Evolutionary conservation across 2,329 filamentous ascomycete genomes (phyloP), one percentile per base, ranked within the genome.

Genomic region (Diaporthe amygdali): DNA sequence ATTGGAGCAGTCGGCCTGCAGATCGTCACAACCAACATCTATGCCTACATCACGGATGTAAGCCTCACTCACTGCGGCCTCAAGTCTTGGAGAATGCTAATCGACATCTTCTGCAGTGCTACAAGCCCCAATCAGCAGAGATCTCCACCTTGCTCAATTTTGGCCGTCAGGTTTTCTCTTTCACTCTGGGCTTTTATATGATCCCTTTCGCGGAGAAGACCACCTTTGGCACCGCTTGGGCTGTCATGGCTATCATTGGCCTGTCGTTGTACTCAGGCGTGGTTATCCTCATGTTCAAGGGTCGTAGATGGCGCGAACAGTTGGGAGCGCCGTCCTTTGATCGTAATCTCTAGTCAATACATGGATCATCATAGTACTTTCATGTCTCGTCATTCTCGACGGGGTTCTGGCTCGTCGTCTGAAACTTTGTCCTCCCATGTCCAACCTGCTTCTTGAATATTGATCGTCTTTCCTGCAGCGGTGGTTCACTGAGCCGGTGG

Each of bases 61-160:
- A 56, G 32, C 3, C 12, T 25, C 52, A 1, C 12, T 1, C 17
- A 0, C 6, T 8, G 34, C 5, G 12, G 22, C 3, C 12, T 17
- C 2, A 15, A 20, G 15, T 15, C 2, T 3, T 2, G 0, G 7
- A 6, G 6, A 9, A 8, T 25, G 7, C 34, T 56, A 14, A 56
- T 15, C 2, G 12, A 6, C 34, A 1, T 1, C 8, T 0, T 20
- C n/a, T 20, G 15, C 14, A 56, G 32, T 75, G 74, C 54, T 75
- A 76, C 66, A 76, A 76, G 63, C 74, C 74, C 0, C 74, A 76
- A 54, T 72, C 72, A 1, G 69, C 71, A 17, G 74, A 76, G 46
- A 74, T 75, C 3, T 64, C 54, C 34, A 56, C 54, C 2, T n/a
- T 39, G 34, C 54, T 56, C 12, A 56, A 56, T 7, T 56, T 56